Base-by-base conservation (phyloP, 2,329 filamentous ascomycete species). In the Dendrostoma leiphaemia region DNA sequence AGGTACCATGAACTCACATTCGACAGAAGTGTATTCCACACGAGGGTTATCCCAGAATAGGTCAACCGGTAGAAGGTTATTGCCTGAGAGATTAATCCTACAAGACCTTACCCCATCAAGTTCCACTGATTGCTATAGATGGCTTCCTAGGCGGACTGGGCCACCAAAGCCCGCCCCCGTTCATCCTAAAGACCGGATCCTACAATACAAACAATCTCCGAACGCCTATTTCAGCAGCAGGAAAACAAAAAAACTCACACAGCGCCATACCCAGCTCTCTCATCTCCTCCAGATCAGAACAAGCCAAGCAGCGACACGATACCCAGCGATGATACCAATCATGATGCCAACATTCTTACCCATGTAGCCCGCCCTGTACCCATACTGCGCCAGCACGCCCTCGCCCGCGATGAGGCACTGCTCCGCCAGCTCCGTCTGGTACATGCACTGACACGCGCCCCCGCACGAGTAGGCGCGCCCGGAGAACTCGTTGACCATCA, bases 401-500 rank as follows among this genome's bases (percentile, higher is more conserved):
- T 78, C 82, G 0, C 90, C 91, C 3, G 80, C 78, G 60, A 94
- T 90, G 68, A 82, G 72, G 64, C 91, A 91, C 66, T 88, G 70
- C 29, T 74, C 65, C 37, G 79, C 80, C 54, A 91, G 66, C 58
- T 79, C 76, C 6, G 81, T 86, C 34, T 78, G 70, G 68, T 87
- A 94, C 82, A 90, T 87, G 72, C 90, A 95, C 37, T 78, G 77
- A 62, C 84, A 91, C 0, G 56, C 54, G 1, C 54, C 40, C 0
- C 62, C 72, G 65, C 89, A 93, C 3, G 71, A 67, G 67, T 89
- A 95, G 3, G 74, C 78, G 13, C 89, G 76, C 17, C 80, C 60
- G 1, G 74, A 74, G 67, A 96, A 94, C 72, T 96, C 89, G 64
- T 94, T 95, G 50, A 93, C 85, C 89, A 95, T 94, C 90, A 96